Evolutionary conservation across 2,329 filamentous ascomycete genomes (phyloP).

Genomic region (Neofusicoccum laricinum): DNA sequence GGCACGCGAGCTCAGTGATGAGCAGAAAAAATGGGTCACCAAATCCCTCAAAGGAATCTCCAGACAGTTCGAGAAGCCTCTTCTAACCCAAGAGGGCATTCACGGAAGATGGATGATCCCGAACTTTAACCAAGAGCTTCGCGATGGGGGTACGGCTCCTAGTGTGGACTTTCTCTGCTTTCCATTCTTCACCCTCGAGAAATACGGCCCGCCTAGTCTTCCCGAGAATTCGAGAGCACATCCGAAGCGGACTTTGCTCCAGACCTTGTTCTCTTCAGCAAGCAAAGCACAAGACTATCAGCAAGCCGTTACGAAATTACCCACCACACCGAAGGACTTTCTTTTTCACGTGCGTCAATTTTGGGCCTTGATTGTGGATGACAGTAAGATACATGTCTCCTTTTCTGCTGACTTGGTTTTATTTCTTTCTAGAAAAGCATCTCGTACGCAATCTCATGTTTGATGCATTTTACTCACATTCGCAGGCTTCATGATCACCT

Average conservation of each 20-base stretch:
- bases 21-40: neutral
- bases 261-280: constrained; percentile 2
- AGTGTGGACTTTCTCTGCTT: neutral
- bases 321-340: neutral
- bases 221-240: neutral
- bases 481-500: constrained; percentile 1
- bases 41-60: neutral
- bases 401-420: neutral
- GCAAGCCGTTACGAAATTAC: neutral
- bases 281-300: neutral
- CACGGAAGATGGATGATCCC: constrained; percentile 5
- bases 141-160: neutral
- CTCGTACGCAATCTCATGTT: neutral
- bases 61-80: constrained; percentile 4
- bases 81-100: neutral
- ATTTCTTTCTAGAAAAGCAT: neutral
- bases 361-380: constrained; percentile 4
- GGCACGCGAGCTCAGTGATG: neutral
- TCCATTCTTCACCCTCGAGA: neutral
- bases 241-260: neutral
- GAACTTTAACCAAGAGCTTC: constrained; percentile 3
- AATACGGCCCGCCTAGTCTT: neutral
- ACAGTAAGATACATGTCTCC: neutral
- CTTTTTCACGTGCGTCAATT: neutral
- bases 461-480: neutral